Percentiles rank a stretch among this genome's conserved stretches.
These are phyloP conservation scores for Camillea tinctor DNA, from an alignment of 2,329 filamentous ascomycete genomes.

Conservation along the genomic window DNA sequence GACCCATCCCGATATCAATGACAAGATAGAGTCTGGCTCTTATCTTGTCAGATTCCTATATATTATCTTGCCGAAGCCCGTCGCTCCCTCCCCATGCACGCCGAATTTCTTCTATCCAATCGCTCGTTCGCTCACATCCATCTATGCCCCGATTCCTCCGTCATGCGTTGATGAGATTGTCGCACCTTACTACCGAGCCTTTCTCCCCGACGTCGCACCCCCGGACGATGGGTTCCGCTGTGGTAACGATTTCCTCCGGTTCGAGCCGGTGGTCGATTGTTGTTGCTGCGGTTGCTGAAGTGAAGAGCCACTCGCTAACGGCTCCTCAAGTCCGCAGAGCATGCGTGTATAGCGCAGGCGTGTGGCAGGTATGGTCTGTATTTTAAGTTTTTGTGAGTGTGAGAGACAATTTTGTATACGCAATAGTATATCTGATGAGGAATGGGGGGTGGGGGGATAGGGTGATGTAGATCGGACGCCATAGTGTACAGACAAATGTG, in stretches of 20 bases:
- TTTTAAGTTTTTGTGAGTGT: neutral
- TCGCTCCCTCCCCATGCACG: too few species aligned
- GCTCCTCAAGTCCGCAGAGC: constrained; percentile 51
- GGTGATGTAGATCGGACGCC: neutral
- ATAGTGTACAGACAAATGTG: neutral
- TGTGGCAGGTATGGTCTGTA: constrained; percentile 54
- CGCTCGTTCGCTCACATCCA: neutral
- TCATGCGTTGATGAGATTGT: too few species aligned
- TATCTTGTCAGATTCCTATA: too few species aligned
- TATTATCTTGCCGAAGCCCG: too few species aligned
- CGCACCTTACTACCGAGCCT: neutral
- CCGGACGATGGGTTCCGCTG: neutral
- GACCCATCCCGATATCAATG: too few species aligned
- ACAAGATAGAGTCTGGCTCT: too few species aligned
- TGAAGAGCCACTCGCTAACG: neutral
- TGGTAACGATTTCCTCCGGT: neutral
- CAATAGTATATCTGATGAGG: neutral
- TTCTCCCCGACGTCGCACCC: neutral
- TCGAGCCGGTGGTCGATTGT: neutral
- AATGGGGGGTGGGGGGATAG: neutral
- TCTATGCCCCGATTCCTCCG: neutral
- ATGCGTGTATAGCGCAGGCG: constrained; percentile 56
- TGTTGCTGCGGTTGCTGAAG: neutral
- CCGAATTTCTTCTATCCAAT: too few species aligned
- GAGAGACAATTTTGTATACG: neutral